Evolutionary conservation across 768 basidiomycete species (phyloP).

Genomic region (Lanmaoa rubissima): DNA sequence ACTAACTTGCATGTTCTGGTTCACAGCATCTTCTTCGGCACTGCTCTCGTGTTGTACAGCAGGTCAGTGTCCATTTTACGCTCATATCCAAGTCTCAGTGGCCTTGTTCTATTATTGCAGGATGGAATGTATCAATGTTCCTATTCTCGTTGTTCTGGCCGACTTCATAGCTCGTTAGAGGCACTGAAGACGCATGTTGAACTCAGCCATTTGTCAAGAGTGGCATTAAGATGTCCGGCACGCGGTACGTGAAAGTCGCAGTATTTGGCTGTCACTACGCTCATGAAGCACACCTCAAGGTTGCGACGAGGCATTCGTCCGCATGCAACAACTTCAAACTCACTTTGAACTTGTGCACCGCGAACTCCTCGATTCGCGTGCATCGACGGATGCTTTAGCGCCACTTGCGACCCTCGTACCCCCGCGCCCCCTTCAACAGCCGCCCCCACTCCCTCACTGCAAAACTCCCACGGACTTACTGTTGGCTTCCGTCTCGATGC

Average conservation of each 20-base stretch:
- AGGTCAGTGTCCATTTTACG: constrained; percentile 2
- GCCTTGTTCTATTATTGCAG: constrained; percentile 1
- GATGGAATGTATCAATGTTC: constrained; percentile 28
- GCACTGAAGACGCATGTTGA: constrained; percentile 29
- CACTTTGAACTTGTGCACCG: constrained; percentile 26
- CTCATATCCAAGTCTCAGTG: background rate
- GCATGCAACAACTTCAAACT: constrained; percentile 22
- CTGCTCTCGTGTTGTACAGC: constrained; percentile 18
- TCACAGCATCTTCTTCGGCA: constrained; percentile 28
- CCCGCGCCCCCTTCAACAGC: constrained; percentile 18
- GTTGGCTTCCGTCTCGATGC: constrained; percentile 9
- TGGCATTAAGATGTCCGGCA: constrained; percentile 26
- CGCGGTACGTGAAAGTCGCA: constrained; percentile 16
- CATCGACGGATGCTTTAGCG: constrained; percentile 16
- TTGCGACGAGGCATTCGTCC: constrained; percentile 26
- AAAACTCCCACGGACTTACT: background rate
- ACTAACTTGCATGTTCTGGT: constrained; percentile 6
- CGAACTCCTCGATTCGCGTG: constrained; percentile 15
- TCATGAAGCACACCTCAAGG: constrained; percentile 16
- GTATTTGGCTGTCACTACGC: background rate
- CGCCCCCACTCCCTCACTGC: constrained; percentile 14
- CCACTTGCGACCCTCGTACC: constrained; percentile 18
- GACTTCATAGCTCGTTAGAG: constrained; percentile 17
- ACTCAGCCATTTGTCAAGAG: constrained; percentile 31
- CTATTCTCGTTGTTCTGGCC: constrained; percentile 29